Conservation (phyloP, 768 basidiomycete species). For the Fomitopsis serialis region DNA sequence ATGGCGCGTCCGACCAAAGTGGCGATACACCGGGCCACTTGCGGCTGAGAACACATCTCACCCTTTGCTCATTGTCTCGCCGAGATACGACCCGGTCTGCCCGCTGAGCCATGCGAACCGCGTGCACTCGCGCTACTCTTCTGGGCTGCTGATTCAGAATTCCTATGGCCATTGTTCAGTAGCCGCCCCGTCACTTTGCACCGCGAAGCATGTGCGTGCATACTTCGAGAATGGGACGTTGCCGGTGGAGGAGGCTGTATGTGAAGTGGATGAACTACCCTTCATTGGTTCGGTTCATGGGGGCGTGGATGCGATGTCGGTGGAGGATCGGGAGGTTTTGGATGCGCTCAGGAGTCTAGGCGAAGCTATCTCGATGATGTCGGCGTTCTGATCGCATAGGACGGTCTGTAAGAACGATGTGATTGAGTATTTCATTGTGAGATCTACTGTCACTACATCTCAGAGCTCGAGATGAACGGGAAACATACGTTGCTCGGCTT, state of each 20-base stretch:
- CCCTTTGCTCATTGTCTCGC: constrained; percentile 13
- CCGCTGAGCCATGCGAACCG: constrained; percentile 11
- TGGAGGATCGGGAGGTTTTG: constrained; percentile 11
- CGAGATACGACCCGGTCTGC: constrained; percentile 16
- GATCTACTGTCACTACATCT: no score
- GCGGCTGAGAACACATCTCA: constrained; percentile 13
- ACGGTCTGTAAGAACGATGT: no score
- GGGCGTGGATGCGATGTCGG: constrained; percentile 2
- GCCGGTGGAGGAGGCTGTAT: constrained; percentile 14
- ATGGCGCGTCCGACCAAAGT: constrained; percentile 13
- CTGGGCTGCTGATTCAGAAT: constrained; percentile 15
- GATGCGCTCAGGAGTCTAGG: constrained; percentile 9
- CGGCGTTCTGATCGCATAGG: background rate
- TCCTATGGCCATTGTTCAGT: constrained; percentile 17
- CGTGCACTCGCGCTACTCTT: constrained; percentile 12
- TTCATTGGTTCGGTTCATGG: constrained; percentile 6
- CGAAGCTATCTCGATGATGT: constrained; percentile 6
- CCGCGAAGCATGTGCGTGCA: constrained; percentile 13
- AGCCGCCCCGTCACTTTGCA: constrained; percentile 15
- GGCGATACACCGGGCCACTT: constrained; percentile 14
- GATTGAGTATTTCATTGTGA: no score
- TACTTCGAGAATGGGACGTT: constrained; percentile 16
- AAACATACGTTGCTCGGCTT: no score
- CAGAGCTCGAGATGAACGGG: no score
- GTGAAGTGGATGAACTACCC: constrained; percentile 15